These are phyloP conservation scores for Hsuehochloa calcarea DNA, from an alignment of 176 grass and related monocot genomes.

Conservation along the genomic window DNA sequence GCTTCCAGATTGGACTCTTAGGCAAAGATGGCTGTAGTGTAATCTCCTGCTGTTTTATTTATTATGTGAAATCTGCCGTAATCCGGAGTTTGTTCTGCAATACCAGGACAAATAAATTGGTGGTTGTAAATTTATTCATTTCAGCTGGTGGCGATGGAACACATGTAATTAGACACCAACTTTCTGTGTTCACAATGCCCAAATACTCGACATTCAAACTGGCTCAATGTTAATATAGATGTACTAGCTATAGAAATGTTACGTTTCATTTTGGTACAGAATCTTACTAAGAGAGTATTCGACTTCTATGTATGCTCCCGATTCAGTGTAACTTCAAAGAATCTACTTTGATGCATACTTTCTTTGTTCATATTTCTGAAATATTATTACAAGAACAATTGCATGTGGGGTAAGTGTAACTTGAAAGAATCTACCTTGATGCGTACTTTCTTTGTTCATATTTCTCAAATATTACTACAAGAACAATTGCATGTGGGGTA, in stretches of 20 bases:
- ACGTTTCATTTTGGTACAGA: not conserved
- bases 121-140: constrained; percentile 16
- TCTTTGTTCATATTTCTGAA: not conserved
- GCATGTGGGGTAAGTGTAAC: not conserved
- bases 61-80: not conserved
- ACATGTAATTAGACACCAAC: not conserved
- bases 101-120: constrained; percentile 25
- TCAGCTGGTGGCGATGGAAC: constrained; percentile 1
- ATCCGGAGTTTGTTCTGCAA: constrained; percentile 19
- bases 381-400: not conserved
- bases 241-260: not conserved
- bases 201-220: not conserved
- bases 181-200: constrained; percentile 12
- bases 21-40: constrained; percentile 26
- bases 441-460: not conserved
- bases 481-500: not conserved
- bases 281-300: not conserved
- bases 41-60: too few species aligned
- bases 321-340: not conserved
- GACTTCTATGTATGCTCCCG: not conserved
- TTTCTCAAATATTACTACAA: not conserved
- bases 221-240: not conserved
- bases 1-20: constrained; percentile 23
- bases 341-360: not conserved
- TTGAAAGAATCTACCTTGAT: not conserved